Evolutionary conservation across 139 green algal genomes (phyloP).

Genomic region (Closterium sp.): DNA sequence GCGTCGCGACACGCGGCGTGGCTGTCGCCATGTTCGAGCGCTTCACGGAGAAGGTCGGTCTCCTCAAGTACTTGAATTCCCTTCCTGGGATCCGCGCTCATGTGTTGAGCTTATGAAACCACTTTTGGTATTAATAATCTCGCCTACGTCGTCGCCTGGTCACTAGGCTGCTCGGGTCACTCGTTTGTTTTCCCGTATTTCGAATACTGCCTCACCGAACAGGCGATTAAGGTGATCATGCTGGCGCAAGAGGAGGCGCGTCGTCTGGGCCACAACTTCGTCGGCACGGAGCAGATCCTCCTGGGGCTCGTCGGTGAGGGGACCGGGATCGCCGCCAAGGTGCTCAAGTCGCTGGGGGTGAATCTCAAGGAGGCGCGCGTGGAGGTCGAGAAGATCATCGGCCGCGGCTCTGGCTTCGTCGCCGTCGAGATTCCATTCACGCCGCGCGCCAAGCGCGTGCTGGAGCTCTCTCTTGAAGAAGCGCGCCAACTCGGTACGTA

Average conservation of each 20-base stretch:
- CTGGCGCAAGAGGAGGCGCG: slow-evolving; percentile 97
- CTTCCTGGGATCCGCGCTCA: neutral
- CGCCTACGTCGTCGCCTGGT: too few species aligned
- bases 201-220: neutral
- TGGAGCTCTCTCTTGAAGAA: slow-evolving; percentile 98
- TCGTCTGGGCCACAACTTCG: slow-evolving; percentile 96
- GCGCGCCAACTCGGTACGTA: slow-evolving; percentile 93
- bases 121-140: too few species aligned
- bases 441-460: slow-evolving; percentile 94
- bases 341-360: slow-evolving; percentile 97
- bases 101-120: too few species aligned
- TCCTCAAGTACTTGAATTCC: neutral
- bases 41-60: slow-evolving; percentile 88
- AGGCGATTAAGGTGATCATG: slow-evolving; percentile 71
- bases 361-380: slow-evolving; percentile 97
- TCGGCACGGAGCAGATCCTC: slow-evolving; percentile 97
- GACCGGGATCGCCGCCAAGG: slow-evolving; percentile 98
- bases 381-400: slow-evolving; percentile 99
- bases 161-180: too few species aligned
- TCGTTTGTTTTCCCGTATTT: too few species aligned
- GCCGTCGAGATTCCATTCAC: slow-evolving; percentile 99
- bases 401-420: slow-evolving; percentile 93
- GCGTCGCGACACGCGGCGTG: neutral
- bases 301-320: slow-evolving; percentile 97
- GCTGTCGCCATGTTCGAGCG: slow-evolving; percentile 87